A percentile compares a stretch with the other conserved stretches of the same genome.
These are phyloP conservation scores for Vaccinium corymbosum DNA, from an alignment of 148 eudicot species.

Conservation along the genomic window DNA sequence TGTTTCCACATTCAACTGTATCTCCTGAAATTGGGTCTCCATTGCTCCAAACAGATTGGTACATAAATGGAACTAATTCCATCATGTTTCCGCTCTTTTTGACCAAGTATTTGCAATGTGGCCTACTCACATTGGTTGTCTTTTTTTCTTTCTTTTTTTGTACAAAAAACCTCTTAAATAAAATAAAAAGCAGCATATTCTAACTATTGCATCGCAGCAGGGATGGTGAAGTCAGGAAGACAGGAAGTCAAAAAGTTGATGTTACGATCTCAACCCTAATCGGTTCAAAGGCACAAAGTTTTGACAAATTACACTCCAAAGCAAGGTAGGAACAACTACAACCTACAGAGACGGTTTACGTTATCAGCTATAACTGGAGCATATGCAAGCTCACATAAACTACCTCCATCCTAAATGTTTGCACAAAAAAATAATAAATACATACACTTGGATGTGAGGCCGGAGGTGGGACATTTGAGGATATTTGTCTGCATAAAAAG, in stretches of 20 bases:
- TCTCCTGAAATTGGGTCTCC: neutral
- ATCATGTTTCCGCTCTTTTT: neutral
- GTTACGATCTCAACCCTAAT: constrained; percentile 4
- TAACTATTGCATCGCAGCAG: neutral
- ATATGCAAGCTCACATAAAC: neutral
- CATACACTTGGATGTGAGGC: constrained; percentile 26
- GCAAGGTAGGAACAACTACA: neutral
- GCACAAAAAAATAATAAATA: neutral
- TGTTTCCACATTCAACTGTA: neutral
- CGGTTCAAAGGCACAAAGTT: neutral
- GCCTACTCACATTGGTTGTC: neutral
- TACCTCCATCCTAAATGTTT: constrained; percentile 7
- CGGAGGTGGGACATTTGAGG: constrained; percentile 27
- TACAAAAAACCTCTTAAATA: neutral
- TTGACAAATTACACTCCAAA: neutral
- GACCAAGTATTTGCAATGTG: neutral
- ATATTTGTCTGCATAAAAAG: constrained; percentile 24
- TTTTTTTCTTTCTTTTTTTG: neutral
- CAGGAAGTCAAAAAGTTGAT: neutral
- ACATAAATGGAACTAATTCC: neutral
- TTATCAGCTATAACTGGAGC: neutral
- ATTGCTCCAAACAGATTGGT: neutral
- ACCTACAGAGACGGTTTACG: neutral
- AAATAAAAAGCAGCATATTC: neutral
- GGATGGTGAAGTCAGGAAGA: neutral